These are phyloP conservation scores for Beauveria rudraprayagi DNA, from an alignment of 2,329 filamentous ascomycete genomes.

Conservation along the genomic window DNA sequence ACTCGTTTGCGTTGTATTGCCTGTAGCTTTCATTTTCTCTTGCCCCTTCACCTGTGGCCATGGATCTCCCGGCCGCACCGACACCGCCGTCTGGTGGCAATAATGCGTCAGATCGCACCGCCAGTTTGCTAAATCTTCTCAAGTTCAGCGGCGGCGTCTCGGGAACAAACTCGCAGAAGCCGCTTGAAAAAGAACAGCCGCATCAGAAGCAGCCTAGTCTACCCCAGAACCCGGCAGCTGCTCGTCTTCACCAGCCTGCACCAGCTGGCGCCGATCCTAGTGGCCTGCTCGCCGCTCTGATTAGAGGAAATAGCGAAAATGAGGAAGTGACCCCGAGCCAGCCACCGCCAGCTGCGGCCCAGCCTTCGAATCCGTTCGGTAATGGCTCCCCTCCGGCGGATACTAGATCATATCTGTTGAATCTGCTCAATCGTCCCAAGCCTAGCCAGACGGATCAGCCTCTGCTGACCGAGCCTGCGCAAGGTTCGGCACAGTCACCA, in stretches of 20 bases:
- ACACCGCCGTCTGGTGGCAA: conserved; percentile 33
- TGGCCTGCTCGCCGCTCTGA: conserved; percentile 51
- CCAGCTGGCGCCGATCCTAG: conserved; percentile 48
- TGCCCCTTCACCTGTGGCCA: conserved; percentile 7
- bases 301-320: conserved; percentile 46
- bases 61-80: conserved; percentile 44
- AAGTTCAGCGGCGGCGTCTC: conserved; percentile 45
- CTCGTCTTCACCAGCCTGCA: conserved; percentile 48
- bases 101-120: conserved; percentile 40
- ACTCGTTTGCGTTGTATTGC: conserved; percentile 9
- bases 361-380: conserved; percentile 32
- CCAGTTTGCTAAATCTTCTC: conserved; percentile 51
- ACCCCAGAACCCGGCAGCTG: conserved; percentile 20
- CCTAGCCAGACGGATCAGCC: conserved; percentile 49
- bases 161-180: conserved; percentile 20
- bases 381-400: conserved; percentile 51
- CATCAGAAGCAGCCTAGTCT: conserved; percentile 13
- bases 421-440: conserved; percentile 74
- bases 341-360: conserved; percentile 16
- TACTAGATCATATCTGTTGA: conserved; percentile 78
- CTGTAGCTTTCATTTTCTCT: conserved; percentile 5
- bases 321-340: conserved; percentile 30
- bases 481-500: conserved; percentile 34
- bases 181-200: conserved; percentile 12
- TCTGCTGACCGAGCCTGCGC: conserved; percentile 29